Percentiles rank a stretch among this genome's conserved stretches.
Conservation (phyloP, 2,329 filamentous ascomycete species). For the Diaporthe velutina region DNA sequence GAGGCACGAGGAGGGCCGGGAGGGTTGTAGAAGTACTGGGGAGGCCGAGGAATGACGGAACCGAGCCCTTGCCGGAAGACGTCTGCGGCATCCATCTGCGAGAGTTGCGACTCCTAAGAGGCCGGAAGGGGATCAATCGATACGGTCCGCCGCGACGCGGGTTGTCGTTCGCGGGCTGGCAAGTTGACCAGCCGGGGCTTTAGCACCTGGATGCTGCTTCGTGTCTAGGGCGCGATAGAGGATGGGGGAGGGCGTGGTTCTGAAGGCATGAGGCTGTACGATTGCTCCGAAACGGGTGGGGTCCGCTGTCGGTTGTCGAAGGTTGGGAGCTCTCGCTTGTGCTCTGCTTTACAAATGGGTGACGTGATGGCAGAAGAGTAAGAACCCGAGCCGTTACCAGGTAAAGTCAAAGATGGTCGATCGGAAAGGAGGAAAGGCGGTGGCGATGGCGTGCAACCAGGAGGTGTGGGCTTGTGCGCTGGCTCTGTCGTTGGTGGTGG, state of each 20-base stretch:
- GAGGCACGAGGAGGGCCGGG: constrained; percentile 45
- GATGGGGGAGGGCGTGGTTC: constrained; percentile 1
- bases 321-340: neutral
- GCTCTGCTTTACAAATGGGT: neutral
- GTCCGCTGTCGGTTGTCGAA: neutral
- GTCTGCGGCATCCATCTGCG: constrained; percentile 69
- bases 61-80: constrained; percentile 72
- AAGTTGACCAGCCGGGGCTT: neutral
- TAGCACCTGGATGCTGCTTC: neutral
- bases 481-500: neutral
- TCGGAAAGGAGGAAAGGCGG: constrained; percentile 23
- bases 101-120: constrained; percentile 28
- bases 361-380: constrained; percentile 2
- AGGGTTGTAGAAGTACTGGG: constrained; percentile 48
- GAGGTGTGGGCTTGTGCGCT: constrained; percentile 21
- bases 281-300: neutral
- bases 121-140: neutral
- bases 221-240: constrained; percentile 20
- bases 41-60: constrained; percentile 59
- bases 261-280: constrained; percentile 19
- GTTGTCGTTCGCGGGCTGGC: neutral
- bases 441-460: constrained; percentile 19
- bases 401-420: neutral
- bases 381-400: neutral
- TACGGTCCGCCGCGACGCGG: constrained; percentile 12